Base-by-base conservation (phyloP, 202 grass and related monocot species). In the Saccharum hybrid region DNA sequence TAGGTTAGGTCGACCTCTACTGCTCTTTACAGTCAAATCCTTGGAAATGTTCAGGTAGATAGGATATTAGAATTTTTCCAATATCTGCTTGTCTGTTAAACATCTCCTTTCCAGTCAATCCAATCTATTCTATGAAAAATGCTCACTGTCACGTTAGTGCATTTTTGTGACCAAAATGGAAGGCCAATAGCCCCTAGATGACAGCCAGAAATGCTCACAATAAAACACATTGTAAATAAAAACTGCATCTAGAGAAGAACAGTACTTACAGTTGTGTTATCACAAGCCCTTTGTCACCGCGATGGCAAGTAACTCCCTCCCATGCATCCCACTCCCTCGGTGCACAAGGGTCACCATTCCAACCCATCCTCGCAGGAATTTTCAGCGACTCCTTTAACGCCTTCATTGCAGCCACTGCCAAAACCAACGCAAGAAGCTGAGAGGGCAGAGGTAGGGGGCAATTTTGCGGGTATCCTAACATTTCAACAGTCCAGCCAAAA, bases 261-360 rank as follows among this genome's bases (percentile, higher is more conserved):
- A 2, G 51, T 16, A 88, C 85, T 94, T 83, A 96, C 96, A 99
- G 62, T 69, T 94, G 91, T 52, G 93, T 96, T 84, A 99, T 88
- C 21, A 96, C 88, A 82, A 96, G 96, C 42, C 90, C 89, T 69
- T 92, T 87, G 43, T 88, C 62, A 22, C 81, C 82, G 3, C 38
- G 83, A 77, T 90, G 93, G 66, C 96, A 96, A 84, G 96, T 96
- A 64, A 99, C 93, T 18, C 96, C 96, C 87, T 99, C 96, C 96
- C 93, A 99, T 62, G 96, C 87, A 88, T 99, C 96, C 96, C 96
- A 99, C 1, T 66, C 92, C 40, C 80, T 84, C 0, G 96, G 96
- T 0, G 96, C 91, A 66, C 96, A 99, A 6, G 96, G 96, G 19
- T 99, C 96, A 2, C 96, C 96, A 2, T 99, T 96, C 96, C 96